Evolutionary conservation across 495 filamentous ascomycete species (phyloP), one percentile per base, ranked within the genome.

Genomic region (Aspergillus hancockii): DNA sequence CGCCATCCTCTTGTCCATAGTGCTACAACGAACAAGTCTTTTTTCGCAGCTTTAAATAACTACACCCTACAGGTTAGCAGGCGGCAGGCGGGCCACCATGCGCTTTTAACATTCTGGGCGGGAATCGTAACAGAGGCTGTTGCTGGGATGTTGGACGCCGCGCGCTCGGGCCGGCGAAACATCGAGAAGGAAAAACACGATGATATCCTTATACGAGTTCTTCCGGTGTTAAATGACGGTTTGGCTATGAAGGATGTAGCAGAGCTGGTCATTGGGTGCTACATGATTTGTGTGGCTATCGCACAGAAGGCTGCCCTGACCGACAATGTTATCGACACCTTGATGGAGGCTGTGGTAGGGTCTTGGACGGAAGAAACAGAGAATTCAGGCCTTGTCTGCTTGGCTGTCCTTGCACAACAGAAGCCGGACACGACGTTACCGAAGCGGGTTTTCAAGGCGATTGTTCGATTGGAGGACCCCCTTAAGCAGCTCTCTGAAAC

Each of bases 241-340:
- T 81, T 98, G 49, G 79, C 83, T 13, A 82, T 93, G 76, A 85
- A 86, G 58, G 82, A 87, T 31, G 81, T 86, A 0, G 82, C 91
- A 0, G 89, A 93, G 54, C 76, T 97, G 41, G 85, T 90, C 50
- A 81, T 93, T 60, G 91, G 88, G 21, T 91, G 87, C 65, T 97
- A 96, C 67, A 96, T 96, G 91, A 83, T 97, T 25, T 80, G 91
- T 23, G 86, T 90, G 0, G 83, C 97, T 54, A 77, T 98, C 53
- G 92, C 87, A 9, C 86, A 90, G 21, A 98, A 96, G 69, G 84
- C 86, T 9, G 77, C 79, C 22, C 79, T 97, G 16, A 82, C 88
- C 25, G 91, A 97, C 62, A 83, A 82, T 50, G 82, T 91, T 4
- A 72, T 97, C 25, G 78, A 86, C 55, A 85, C 85, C 5, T 76